Base-by-base conservation (phyloP, 139 green algal genomes). In the Nannochloris sp. region DNA sequence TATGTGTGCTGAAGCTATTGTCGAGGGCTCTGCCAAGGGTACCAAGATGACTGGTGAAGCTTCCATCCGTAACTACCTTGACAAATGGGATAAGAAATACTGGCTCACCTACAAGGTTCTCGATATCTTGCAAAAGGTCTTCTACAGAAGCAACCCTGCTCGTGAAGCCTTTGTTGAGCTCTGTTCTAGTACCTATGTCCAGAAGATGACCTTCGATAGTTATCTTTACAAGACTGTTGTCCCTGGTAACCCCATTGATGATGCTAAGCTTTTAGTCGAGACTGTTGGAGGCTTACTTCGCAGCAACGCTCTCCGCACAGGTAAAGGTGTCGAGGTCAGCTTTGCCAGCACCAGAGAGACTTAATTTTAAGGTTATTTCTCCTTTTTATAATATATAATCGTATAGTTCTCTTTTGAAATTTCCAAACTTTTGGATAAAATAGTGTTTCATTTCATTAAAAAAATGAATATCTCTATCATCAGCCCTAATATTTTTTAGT, bases 181-280 rank as follows among this genome's bases (percentile, higher is more conserved):
- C 80, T 99, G 94, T 78, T 79, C 93, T 55, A 87, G 91, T 73
- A 76, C 81, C 63, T 99, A 99, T 65, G 94, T 99, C 34, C 94
- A 99, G 87, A 97, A 97, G 83, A 99, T 99, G 94, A 99, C 94
- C 37, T 99, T 99, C 58, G 94, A 99, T 87, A 87, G 69, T 13
- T 99, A 99, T 85, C 83, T 99, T 37, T 99, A 99, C 91, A 99
- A 99, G 89, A 99, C 90, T 0, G 94, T 99, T n/a, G 94, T 97
- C 51, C 94, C 94, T 33, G 93, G 92, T 64, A 97, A 97, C 83
- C 94, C 94, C 1, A 60, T 98, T 44, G 89, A 97, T 59, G 94
- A 99, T 73, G 72, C 91, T 42, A 99, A 99, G 90, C 90, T 99
- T 64, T 75, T 92, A 54, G 85, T 77, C 4, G 83, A 89, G 65